These are phyloP conservation scores for Curvularia lunata DNA, from an alignment of 2,329 filamentous ascomycete species.

Conservation along the genomic window DNA sequence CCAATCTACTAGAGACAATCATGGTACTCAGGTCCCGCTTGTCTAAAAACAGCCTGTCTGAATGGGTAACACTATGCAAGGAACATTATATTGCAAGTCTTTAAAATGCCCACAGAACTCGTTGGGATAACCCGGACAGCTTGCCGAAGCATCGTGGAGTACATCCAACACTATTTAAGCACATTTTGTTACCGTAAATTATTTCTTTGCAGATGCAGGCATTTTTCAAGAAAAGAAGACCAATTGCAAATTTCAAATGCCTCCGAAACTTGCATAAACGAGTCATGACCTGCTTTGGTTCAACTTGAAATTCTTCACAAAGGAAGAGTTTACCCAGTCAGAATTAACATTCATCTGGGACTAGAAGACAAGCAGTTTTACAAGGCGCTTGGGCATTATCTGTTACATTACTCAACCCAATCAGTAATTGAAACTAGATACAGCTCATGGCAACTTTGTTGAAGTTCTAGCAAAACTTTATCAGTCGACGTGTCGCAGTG, in stretches of 20 bases:
- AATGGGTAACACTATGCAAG: slow-evolving; percentile 14
- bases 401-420: not conserved
- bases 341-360: not conserved
- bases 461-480: not conserved
- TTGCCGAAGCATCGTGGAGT: slow-evolving; percentile 4
- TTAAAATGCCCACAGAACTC: slow-evolving; percentile 3
- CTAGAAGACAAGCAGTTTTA: not conserved
- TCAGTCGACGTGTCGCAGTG: not conserved
- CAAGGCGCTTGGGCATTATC: no score
- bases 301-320: not conserved
- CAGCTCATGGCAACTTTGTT: no score
- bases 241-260: slow-evolving; percentile 6
- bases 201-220: slow-evolving; percentile 8
- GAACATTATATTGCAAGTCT: slow-evolving; percentile 17
- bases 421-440: not conserved
- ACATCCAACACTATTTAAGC: not conserved
- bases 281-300: not conserved
- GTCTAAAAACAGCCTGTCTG: slow-evolving; percentile 5
- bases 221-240: slow-evolving; percentile 4
- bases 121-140: slow-evolving; percentile 12
- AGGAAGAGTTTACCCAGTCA: not conserved
- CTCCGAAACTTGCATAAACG: not conserved
- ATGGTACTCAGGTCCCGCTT: slow-evolving; percentile 2
- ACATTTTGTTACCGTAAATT: not conserved
- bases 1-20: not conserved